Base-by-base conservation (phyloP, 495 filamentous ascomycete species). In the Evansstolkia leycettana region DNA sequence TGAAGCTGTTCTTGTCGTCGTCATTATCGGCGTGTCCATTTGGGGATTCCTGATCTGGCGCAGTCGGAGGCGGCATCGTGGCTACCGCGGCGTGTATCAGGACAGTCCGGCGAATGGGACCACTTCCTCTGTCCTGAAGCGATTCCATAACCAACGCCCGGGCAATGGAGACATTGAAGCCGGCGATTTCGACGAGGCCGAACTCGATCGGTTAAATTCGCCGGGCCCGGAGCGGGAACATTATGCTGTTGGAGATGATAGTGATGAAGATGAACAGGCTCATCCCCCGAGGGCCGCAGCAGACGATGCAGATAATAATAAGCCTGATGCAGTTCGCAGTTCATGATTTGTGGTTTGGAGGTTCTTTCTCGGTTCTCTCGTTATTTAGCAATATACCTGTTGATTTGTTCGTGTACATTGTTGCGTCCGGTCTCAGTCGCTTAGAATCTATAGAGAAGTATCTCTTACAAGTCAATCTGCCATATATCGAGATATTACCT, bases 11-110 rank as follows among this genome's bases (percentile, higher is more conserved):
- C 72, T 98, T 1, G 74, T 88, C 2, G 73, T 98, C 19, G 86
- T 96, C 16, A 72, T 80, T 26, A 76, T 92, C 31, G 78, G 78
- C 14, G 83, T 88, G 0, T 69, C 53, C 0, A 60, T 73, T 10
- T 94, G 86, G 83, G 88, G 82, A 2, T 87, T 78, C 52, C 85
- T 84, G 43, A 73, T 95, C 48, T 94, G 82, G 79, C 75, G 76
- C 39, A 78, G 78, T 42, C 75, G 87, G 9, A 69, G 78, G 18
- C 42, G 63, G 19, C 57, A 55, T 18, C 40, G 50, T 14, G 70
- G 69, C 13, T 76, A 75, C 44, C 50, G 49, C 17, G 63, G 63
- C 4, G 51, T 75, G 0, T 54, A 51, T 17, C 44, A 52, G 18
- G 46, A 51, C 16, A 54, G 51, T 16, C 33, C 46, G 20, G 57